phyloP scores from a whole-genome alignment of 2,329 filamentous ascomycete genomes.

The Thelonectria discophora region DNA sequence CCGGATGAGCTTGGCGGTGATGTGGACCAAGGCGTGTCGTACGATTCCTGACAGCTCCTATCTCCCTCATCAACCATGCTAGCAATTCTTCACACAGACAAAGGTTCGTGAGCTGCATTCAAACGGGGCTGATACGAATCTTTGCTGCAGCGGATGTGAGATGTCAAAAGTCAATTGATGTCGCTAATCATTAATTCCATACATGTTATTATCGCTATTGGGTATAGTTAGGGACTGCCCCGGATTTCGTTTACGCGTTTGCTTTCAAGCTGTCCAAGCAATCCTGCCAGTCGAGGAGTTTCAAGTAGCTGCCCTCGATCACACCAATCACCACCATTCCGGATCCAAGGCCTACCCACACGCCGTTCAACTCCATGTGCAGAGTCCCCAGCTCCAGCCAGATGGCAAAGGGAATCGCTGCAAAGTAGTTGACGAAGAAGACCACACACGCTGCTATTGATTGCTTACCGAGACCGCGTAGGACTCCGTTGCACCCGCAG shows the following conservation, averaged over 20 bases:
- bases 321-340: slow-evolving; percentile 24
- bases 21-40: neutral
- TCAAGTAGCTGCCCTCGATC: slow-evolving; percentile 24
- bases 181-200: neutral
- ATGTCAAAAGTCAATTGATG: neutral
- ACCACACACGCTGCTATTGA: slow-evolving; percentile 49
- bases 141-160: neutral
- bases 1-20: neutral
- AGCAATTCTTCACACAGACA: neutral
- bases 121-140: neutral
- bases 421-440: slow-evolving; percentile 49
- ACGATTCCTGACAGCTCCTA: neutral
- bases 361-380: slow-evolving; percentile 38
- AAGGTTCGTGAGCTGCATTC: neutral
- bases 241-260: neutral
- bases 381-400: slow-evolving; percentile 50
- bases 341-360: slow-evolving; percentile 24
- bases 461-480: slow-evolving; percentile 52
- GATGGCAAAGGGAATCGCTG: slow-evolving; percentile 49
- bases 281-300: slow-evolving; percentile 17
- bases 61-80: neutral
- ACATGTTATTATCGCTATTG: neutral
- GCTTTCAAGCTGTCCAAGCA: slow-evolving; percentile 9
- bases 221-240: neutral
- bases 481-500: slow-evolving; percentile 48